Conservation (phyloP, 2,329 filamentous ascomycete genomes). For the Aspergillus tanneri region DNA sequence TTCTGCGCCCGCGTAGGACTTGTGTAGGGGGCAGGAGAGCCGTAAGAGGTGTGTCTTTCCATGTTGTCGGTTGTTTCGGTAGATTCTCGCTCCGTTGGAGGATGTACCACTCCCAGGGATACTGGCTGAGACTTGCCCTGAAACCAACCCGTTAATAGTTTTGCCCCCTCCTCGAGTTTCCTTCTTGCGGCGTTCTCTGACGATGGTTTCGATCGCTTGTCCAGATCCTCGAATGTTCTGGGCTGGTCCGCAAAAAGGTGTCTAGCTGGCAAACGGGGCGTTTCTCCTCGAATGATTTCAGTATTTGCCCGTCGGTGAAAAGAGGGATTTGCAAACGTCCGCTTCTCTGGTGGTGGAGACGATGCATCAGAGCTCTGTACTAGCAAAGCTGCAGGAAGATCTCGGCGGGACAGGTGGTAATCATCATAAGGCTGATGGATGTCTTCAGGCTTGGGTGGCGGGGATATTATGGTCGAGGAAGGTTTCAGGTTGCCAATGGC, state of each 20-base stretch:
- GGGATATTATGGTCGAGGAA: conserved; percentile 10
- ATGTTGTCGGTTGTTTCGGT: conserved; percentile 17
- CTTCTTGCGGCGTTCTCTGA: conserved; percentile 30
- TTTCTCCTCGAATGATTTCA: conserved; percentile 29
- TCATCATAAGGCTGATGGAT: conserved; percentile 17
- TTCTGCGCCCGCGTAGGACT: conserved; percentile 29
- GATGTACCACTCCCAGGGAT: conserved; percentile 40
- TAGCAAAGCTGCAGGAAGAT: conserved; percentile 17
- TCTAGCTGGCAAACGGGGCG: conserved; percentile 18
- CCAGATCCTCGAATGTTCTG: conserved; percentile 24
- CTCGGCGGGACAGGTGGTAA: conserved; percentile 13
- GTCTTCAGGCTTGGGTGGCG: conserved; percentile 15
- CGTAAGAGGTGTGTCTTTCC: conserved; percentile 15
- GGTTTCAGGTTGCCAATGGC: conserved; percentile 14
- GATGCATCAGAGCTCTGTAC: conserved; percentile 17
- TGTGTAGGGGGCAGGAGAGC: conserved; percentile 13
- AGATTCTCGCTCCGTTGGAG: conserved; percentile 12
- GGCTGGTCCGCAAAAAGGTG: conserved; percentile 28
- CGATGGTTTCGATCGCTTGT: conserved; percentile 15
- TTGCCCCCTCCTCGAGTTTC: conserved; percentile 34
- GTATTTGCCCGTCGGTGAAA: conserved; percentile 38
- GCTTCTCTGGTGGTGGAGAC: conserved; percentile 16
- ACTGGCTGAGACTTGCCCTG: conserved; percentile 53
- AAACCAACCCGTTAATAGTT: conserved; percentile 52
- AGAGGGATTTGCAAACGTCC: conserved; percentile 20